Conservation (phyloP, 1,284 basidiomycete species). For the Golubevia pallescens region DNA sequence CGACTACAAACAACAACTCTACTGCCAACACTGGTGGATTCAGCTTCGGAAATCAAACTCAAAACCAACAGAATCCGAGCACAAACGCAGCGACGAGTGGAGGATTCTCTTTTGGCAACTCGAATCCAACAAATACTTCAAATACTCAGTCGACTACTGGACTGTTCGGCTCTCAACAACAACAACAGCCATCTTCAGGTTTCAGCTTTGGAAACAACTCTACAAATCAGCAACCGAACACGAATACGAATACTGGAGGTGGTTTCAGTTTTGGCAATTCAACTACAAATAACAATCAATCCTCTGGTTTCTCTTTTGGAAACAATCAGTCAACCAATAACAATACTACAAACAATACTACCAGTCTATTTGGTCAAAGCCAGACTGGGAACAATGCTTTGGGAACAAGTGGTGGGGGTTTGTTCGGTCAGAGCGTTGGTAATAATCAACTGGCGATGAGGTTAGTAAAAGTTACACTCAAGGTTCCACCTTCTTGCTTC, state of each 20-base stretch:
- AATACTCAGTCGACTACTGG: not conserved
- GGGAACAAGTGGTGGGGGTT: slow-evolving; percentile 13
- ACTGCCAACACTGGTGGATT: slow-evolving; percentile 18
- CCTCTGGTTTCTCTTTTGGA: slow-evolving; percentile 2
- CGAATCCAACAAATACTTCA: slow-evolving; percentile 7
- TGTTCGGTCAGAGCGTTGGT: slow-evolving; percentile 5
- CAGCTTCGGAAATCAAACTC: slow-evolving; percentile 20
- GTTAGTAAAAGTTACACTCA: slow-evolving; percentile 5
- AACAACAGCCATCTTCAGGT: slow-evolving; percentile 8
- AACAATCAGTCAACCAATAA: not conserved
- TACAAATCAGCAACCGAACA: no score
- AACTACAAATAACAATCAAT: not conserved
- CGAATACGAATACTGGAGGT: slow-evolving; percentile 12
- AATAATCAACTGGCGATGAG: not conserved
- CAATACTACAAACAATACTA: not conserved
- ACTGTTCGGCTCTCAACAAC: slow-evolving; percentile 7
- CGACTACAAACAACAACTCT: no score
- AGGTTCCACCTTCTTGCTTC: not conserved
- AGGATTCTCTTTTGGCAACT: slow-evolving; percentile 16
- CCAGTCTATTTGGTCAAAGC: slow-evolving; percentile 8
- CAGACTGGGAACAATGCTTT: slow-evolving; percentile 16
- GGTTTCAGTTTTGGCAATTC: slow-evolving; percentile 22
- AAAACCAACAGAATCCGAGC: slow-evolving; percentile 11
- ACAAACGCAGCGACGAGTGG: slow-evolving; percentile 5
- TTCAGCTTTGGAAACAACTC: no score